phyloP scores from a whole-genome alignment of 176 grass and related monocot genomes.

The Aegilops sharonensis region DNA sequence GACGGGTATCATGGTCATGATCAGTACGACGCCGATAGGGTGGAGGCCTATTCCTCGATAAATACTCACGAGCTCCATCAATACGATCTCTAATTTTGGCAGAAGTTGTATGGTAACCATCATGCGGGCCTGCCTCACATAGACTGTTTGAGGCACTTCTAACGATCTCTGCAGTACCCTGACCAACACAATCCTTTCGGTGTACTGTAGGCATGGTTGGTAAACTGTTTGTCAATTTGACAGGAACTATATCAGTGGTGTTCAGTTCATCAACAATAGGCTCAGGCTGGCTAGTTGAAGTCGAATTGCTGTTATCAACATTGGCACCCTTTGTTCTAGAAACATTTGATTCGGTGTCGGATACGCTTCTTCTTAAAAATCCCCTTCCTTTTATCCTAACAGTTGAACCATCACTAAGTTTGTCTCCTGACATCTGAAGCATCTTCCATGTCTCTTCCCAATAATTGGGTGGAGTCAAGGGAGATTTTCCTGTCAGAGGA shows the following conservation, averaged over 20 bases:
- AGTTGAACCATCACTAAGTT: constrained; percentile 20
- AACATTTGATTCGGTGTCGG: constrained; percentile 41
- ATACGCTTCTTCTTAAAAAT: constrained; percentile 44
- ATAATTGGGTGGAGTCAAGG: constrained; percentile 54
- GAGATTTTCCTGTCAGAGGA: constrained; percentile 40
- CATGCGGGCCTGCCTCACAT: neutral
- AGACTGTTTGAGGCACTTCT: constrained; percentile 30
- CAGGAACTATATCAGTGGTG: constrained; percentile 14
- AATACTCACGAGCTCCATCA: constrained; percentile 32
- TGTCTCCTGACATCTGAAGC: constrained; percentile 55
- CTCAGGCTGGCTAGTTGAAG: constrained; percentile 26
- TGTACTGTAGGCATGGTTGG: constrained; percentile 3
- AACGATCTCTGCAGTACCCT: constrained; percentile 26
- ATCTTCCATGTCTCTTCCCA: constrained; percentile 98
- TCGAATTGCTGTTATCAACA: constrained; percentile 21
- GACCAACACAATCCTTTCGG: constrained; percentile 21
- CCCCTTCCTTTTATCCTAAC: constrained; percentile 48
- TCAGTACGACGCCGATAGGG: constrained; percentile 34
- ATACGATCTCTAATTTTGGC: constrained; percentile 30
- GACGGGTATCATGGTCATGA: constrained; percentile 34
- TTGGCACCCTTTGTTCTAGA: constrained; percentile 33
- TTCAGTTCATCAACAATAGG: constrained; percentile 34
- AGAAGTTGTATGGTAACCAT: constrained; percentile 19
- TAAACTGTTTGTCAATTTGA: constrained; percentile 9
- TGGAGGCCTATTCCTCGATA: constrained; percentile 36